Percentiles rank a stretch among this genome's conserved stretches.
Conservation (phyloP, 2,329 filamentous ascomycete species). For the Berkeleyomyces rouxiae region DNA sequence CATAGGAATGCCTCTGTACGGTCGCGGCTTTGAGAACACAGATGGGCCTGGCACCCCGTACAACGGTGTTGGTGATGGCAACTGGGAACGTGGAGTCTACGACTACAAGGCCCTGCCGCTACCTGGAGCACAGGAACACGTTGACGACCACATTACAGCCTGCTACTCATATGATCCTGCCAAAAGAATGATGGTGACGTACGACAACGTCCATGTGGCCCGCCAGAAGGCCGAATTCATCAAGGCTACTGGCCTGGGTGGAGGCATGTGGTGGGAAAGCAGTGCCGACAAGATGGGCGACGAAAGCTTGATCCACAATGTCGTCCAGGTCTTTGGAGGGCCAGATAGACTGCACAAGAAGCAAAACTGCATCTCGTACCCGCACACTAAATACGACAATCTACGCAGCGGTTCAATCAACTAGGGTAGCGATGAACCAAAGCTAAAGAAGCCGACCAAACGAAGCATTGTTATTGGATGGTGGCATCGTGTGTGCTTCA, state of each 20-base stretch:
- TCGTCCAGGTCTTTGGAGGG: constrained; percentile 43
- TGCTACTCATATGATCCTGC: constrained; percentile 59
- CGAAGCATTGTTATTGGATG: background rate
- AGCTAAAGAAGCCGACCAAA: constrained; percentile 7
- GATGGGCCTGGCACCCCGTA: constrained; percentile 55
- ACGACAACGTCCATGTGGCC: constrained; percentile 55
- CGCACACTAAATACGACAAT: constrained; percentile 55
- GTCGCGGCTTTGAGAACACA: constrained; percentile 67
- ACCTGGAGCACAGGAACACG: constrained; percentile 43
- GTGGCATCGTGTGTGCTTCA: constrained; percentile 1
- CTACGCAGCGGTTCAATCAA: constrained; percentile 39
- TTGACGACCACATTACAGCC: constrained; percentile 48
- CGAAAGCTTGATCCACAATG: constrained; percentile 51
- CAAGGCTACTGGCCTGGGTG: constrained; percentile 49
- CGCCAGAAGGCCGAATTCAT: constrained; percentile 57
- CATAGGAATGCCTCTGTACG: constrained; percentile 83
- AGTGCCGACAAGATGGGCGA: constrained; percentile 54
- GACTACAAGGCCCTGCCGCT: constrained; percentile 78
- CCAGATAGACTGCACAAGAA: constrained; percentile 30
- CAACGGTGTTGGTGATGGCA: constrained; percentile 58
- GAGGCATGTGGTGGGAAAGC: constrained; percentile 97
- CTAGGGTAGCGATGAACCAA: constrained; percentile 18
- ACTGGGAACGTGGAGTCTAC: constrained; percentile 71
- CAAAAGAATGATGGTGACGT: constrained; percentile 55
- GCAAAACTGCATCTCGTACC: constrained; percentile 46